phyloP scores from a whole-genome alignment of 768 basidiomycete species.

The Termitomyces sp. region DNA sequence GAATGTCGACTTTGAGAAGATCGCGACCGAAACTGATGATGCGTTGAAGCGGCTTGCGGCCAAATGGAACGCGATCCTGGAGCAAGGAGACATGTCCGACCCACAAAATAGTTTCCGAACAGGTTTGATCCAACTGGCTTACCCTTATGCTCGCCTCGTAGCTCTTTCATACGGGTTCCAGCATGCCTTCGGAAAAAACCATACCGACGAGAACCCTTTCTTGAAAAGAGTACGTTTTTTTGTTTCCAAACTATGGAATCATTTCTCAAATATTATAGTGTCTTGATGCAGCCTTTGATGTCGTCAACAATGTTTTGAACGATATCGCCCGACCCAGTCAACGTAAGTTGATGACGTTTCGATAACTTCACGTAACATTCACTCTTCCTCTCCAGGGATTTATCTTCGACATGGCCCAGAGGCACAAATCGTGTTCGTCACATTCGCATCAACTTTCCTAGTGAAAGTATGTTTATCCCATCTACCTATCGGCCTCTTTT shows the following conservation, averaged over 20 bases:
- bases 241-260: background rate
- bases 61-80: slow-evolving; percentile 55
- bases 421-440: slow-evolving; percentile 75
- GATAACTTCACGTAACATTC: background rate
- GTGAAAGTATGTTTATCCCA: slow-evolving; percentile 56
- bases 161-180: slow-evolving; percentile 78
- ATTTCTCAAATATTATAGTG: slow-evolving; percentile 41
- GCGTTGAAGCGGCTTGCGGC: slow-evolving; percentile 53
- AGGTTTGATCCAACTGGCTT: slow-evolving; percentile 59
- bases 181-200: slow-evolving; percentile 64
- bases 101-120: slow-evolving; percentile 58
- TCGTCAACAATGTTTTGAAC: slow-evolving; percentile 59
- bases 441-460: slow-evolving; percentile 80
- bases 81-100: slow-evolving; percentile 53
- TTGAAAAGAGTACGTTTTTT: slow-evolving; percentile 54
- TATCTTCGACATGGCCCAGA: slow-evolving; percentile 76
- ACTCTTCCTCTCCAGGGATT: slow-evolving; percentile 34
- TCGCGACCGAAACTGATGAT: slow-evolving; percentile 71
- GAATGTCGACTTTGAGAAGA: slow-evolving; percentile 61
- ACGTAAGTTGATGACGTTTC: slow-evolving; percentile 34
- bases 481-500: background rate
- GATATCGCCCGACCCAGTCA: slow-evolving; percentile 56
- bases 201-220: slow-evolving; percentile 64
- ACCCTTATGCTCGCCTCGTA: slow-evolving; percentile 67
- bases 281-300: slow-evolving; percentile 62